Evolutionary conservation across 352 stramenopile species (phyloP).

Genomic region (Globisporangium orthogonon): DNA sequence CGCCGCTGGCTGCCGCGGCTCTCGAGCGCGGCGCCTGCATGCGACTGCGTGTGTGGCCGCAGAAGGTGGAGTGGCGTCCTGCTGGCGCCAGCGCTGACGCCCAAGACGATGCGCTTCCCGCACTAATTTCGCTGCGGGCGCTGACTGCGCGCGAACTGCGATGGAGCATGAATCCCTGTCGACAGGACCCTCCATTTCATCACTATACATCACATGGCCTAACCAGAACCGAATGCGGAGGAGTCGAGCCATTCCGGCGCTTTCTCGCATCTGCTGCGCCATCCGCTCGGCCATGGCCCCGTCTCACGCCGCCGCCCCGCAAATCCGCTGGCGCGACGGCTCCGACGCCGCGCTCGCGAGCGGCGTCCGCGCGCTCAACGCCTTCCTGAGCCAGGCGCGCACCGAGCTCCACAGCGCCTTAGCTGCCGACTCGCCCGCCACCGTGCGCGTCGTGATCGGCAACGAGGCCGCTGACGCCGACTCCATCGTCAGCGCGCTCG

Average conservation of each 20-base stretch:
- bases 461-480: constrained; percentile 81
- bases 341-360: constrained; percentile 1
- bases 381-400: constrained; percentile 18
- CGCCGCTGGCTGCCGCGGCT: neutral
- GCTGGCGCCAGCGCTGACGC: too few species aligned
- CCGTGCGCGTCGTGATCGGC: constrained; percentile 60
- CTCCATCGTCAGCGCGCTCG: constrained; percentile 76
- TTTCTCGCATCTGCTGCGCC: neutral
- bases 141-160: too few species aligned
- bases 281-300: constrained; percentile 6
- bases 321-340: constrained; percentile 12
- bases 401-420: constrained; percentile 7
- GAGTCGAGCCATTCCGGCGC: neutral
- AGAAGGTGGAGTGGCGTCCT: neutral
- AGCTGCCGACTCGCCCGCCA: neutral
- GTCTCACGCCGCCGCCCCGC: neutral
- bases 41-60: too few species aligned
- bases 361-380: constrained; percentile 14
- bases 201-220: too few species aligned
- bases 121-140: neutral
- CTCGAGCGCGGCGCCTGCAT: neutral
- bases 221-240: neutral
- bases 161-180: too few species aligned
- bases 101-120: neutral
- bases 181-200: too few species aligned